phyloP scores from a whole-genome alignment of 768 basidiomycete genomes.

The Aureoboletus auriporus region DNA sequence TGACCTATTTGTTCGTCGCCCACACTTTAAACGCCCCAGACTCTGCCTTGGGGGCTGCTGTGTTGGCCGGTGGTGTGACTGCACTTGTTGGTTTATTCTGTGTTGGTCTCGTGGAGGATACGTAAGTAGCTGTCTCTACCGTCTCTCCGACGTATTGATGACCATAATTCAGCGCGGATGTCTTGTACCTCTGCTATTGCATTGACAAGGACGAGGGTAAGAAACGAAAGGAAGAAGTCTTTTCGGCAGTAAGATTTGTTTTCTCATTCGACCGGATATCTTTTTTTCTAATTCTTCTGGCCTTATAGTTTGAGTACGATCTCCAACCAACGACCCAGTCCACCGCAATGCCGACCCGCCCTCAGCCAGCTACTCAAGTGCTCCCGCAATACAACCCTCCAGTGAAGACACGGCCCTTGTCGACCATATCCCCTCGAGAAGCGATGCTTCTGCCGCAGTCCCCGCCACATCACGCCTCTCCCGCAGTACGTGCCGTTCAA shows the following conservation, averaged over 20 bases:
- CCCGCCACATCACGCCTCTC: conserved; percentile 1
- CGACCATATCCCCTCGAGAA: conserved; percentile 11
- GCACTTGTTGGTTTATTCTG: conserved; percentile 82
- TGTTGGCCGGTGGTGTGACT: conserved; percentile 76
- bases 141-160: background rate
- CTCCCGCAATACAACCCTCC: conserved; percentile 12
- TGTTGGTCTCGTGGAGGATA: conserved; percentile 76
- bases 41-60: conserved; percentile 68
- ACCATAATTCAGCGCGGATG: conserved; percentile 45
- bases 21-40: conserved; percentile 69
- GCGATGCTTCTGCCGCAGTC: conserved; percentile 9
- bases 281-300: conserved; percentile 3
- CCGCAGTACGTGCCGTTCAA: conserved; percentile 3
- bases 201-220: conserved; percentile 57
- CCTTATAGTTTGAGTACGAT: conserved; percentile 39
- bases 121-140: conserved; percentile 37
- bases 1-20: conserved; percentile 86
- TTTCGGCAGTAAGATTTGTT: conserved; percentile 44
- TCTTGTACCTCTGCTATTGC: conserved; percentile 64
- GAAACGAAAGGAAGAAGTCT: conserved; percentile 49
- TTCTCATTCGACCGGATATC: background rate
- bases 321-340: conserved; percentile 17
- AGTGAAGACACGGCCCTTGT: conserved; percentile 4
- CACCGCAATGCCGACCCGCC: conserved; percentile 10
- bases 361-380: conserved; percentile 5